Evolutionary conservation across 805 yeast species (phyloP).

Genomic region (Candida pini): DNA sequence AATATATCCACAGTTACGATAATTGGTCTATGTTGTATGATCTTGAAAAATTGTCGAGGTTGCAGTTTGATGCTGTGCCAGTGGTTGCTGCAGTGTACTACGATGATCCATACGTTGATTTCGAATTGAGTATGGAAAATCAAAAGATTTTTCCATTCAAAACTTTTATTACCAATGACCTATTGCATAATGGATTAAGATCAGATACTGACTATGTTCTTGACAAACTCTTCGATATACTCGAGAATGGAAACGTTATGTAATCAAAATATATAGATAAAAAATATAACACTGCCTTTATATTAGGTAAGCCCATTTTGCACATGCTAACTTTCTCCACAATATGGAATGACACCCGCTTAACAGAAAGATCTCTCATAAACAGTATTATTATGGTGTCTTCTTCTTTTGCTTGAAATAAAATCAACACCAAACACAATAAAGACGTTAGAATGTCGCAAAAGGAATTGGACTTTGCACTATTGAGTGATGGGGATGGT

Average conservation of each 20-base stretch:
- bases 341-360: too few species aligned
- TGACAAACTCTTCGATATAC: slow-evolving; percentile 33
- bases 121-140: slow-evolving; percentile 28
- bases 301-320: too few species aligned
- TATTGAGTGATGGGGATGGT: too few species aligned
- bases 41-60: slow-evolving; percentile 16
- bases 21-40: slow-evolving; percentile 24
- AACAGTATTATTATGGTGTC: too few species aligned
- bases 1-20: slow-evolving; percentile 27
- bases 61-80: slow-evolving; percentile 24
- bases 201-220: slow-evolving; percentile 36
- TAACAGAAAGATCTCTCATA: too few species aligned
- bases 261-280: slow-evolving; percentile 15
- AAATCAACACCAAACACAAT: too few species aligned
- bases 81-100: slow-evolving; percentile 46
- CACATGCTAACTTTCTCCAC: too few species aligned
- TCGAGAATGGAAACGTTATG: slow-evolving; percentile 29
- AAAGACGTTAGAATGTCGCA: too few species aligned
- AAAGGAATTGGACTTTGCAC: too few species aligned
- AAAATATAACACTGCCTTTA: too few species aligned
- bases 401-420: too few species aligned
- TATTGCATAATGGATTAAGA: slow-evolving; percentile 46
- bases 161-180: slow-evolving; percentile 40
- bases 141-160: slow-evolving; percentile 25
- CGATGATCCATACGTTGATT: slow-evolving; percentile 49